Evolutionary conservation across 2,329 filamentous ascomycete species (phyloP).

Genomic region (Cladophialophora bantiana): DNA sequence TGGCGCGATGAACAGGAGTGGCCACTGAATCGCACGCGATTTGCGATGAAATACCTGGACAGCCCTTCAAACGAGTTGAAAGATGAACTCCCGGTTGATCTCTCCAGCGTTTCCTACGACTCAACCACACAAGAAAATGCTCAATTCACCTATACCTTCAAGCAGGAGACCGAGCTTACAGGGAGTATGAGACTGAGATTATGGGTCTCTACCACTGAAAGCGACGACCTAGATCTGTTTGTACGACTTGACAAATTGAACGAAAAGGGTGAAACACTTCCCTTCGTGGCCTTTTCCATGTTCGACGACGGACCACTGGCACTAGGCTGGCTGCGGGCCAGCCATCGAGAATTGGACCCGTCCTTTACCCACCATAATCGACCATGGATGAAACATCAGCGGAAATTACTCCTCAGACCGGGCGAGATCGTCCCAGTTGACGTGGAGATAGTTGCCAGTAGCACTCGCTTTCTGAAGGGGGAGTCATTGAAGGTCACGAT

Average conservation of each 20-base stretch:
- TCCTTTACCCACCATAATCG: not conserved
- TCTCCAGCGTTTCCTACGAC: slow-evolving; percentile 24
- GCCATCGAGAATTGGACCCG: slow-evolving; percentile 17
- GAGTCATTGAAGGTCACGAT: slow-evolving; percentile 17
- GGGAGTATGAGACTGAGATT: slow-evolving; percentile 57
- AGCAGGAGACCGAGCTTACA: slow-evolving; percentile 49
- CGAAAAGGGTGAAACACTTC: not conserved
- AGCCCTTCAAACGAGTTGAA: slow-evolving; percentile 19
- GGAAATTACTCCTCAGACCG: slow-evolving; percentile 9
- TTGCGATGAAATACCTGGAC: slow-evolving; percentile 16
- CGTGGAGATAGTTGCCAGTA: slow-evolving; percentile 19
- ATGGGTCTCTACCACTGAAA: slow-evolving; percentile 53
- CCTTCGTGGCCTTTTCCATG: slow-evolving; percentile 17
- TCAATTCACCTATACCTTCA: slow-evolving; percentile 46
- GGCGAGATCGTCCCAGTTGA: slow-evolving; percentile 20
- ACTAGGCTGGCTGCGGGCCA: slow-evolving; percentile 18
- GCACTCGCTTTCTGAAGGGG: slow-evolving; percentile 12
- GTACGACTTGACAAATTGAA: slow-evolving; percentile 38
- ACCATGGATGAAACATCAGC: slow-evolving; percentile 17
- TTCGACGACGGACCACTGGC: slow-evolving; percentile 19
- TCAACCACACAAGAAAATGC: slow-evolving; percentile 14
- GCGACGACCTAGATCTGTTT: slow-evolving; percentile 56
- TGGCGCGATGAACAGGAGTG: not conserved
- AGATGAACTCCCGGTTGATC: slow-evolving; percentile 46
- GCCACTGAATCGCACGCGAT: slow-evolving; percentile 14